phyloP scores from a whole-genome alignment of 768 basidiomycete genomes.

The Collybia sordida region DNA sequence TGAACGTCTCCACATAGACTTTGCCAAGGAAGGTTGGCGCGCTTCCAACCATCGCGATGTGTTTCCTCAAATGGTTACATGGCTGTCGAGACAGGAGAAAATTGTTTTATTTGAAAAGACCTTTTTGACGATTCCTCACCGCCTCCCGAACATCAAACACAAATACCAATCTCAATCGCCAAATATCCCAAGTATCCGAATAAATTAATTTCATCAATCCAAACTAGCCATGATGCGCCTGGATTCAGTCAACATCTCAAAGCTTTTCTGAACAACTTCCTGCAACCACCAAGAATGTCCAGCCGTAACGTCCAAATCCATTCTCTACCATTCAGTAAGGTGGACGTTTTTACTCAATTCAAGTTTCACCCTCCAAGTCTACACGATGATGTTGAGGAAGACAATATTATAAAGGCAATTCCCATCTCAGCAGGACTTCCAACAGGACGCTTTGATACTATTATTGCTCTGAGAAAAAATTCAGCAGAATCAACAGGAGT shows the following conservation, averaged over 20 bases:
- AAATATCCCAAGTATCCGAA: slow-evolving; percentile 11
- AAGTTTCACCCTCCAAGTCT: slow-evolving; percentile 16
- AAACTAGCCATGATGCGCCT: slow-evolving; percentile 12
- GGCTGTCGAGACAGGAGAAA: slow-evolving; percentile 35
- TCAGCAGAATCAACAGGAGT: slow-evolving; percentile 21
- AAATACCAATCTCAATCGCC: neutral
- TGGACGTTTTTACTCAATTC: slow-evolving; percentile 22
- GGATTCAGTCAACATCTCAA: slow-evolving; percentile 23
- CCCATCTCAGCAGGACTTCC: slow-evolving; percentile 8
- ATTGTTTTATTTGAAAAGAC: slow-evolving; percentile 13
- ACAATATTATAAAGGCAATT: slow-evolving; percentile 19
- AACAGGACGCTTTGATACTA: slow-evolving; percentile 24
- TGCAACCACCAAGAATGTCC: slow-evolving; percentile 2
- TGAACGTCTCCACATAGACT: slow-evolving; percentile 42
- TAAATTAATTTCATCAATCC: slow-evolving; percentile 10
- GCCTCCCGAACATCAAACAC: too few relatives aligned
- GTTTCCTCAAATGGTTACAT: slow-evolving; percentile 35
- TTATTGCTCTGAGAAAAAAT: slow-evolving; percentile 13
- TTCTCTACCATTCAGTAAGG: slow-evolving; percentile 15
- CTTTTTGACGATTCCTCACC: neutral
- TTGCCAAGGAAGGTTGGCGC: slow-evolving; percentile 32
- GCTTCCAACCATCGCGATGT: slow-evolving; percentile 28
- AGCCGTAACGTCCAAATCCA: neutral
- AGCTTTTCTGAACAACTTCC: slow-evolving; percentile 23
- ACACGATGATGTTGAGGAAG: slow-evolving; percentile 16